These are phyloP conservation scores for Suillus hirtellus DNA, from an alignment of 768 basidiomycete species.

Conservation along the genomic window DNA sequence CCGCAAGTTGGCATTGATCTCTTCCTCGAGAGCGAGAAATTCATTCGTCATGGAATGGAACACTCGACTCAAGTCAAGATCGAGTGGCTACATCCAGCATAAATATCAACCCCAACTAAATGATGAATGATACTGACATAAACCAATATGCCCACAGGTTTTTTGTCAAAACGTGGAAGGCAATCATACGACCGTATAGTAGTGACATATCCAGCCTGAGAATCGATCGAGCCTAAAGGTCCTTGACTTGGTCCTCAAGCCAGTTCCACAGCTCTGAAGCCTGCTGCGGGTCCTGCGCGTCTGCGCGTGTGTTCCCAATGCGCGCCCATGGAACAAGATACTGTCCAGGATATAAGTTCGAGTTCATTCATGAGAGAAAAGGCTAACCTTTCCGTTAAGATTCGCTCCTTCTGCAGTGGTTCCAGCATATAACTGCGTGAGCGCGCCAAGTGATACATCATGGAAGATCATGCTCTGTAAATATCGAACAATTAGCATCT, in stretches of 20 bases:
- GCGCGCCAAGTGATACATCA: slow-evolving; percentile 40
- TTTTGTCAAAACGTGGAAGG: not conserved
- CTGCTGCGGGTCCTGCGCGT: slow-evolving; percentile 35
- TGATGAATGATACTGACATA: not conserved
- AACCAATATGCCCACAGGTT: no score
- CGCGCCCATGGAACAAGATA: slow-evolving; percentile 51
- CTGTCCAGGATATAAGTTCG: slow-evolving; percentile 22
- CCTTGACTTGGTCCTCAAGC: slow-evolving; percentile 45
- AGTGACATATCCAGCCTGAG: not conserved
- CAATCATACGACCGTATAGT: not conserved
- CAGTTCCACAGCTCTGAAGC: slow-evolving; percentile 45
- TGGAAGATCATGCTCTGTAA: slow-evolving; percentile 22
- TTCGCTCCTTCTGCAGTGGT: slow-evolving; percentile 41
- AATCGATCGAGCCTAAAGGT: slow-evolving; percentile 12
- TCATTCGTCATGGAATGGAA: no score
- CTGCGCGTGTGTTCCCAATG: slow-evolving; percentile 31
- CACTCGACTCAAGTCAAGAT: not conserved
- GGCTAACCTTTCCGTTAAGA: slow-evolving; percentile 46
- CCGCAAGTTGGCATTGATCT: no score
- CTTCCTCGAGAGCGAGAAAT: no score
- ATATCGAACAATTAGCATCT: not conserved
- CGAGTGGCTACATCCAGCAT: not conserved
- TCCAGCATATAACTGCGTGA: slow-evolving; percentile 54
- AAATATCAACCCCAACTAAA: not conserved
- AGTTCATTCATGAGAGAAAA: not conserved